These are phyloP conservation scores for Corinectria fuckeliana DNA, from an alignment of 2,329 filamentous ascomycete species.

Conservation along the genomic window DNA sequence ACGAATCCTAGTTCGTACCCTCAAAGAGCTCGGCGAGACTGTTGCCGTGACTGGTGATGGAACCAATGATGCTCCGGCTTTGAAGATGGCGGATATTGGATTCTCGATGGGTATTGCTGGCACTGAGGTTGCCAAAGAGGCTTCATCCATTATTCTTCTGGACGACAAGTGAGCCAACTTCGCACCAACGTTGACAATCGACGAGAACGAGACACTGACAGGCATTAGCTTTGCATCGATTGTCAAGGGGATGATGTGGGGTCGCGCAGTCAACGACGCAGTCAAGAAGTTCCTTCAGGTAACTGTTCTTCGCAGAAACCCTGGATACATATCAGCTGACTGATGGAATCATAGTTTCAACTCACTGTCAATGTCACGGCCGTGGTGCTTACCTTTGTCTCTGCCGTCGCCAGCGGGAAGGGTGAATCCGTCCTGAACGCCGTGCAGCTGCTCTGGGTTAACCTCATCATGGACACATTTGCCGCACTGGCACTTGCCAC, in stretches of 20 bases:
- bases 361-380: slow-evolving; percentile 70
- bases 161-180: slow-evolving; percentile 57
- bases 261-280: slow-evolving; percentile 67
- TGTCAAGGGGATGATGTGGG: slow-evolving; percentile 68
- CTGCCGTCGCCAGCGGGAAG: slow-evolving; percentile 58
- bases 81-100: slow-evolving; percentile 67
- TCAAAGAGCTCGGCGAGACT: slow-evolving; percentile 68
- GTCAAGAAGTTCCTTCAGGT: slow-evolving; percentile 69
- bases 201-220: slow-evolving; percentile 10
- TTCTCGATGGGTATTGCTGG: slow-evolving; percentile 71
- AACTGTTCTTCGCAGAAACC: slow-evolving; percentile 8
- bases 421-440: slow-evolving; percentile 63
- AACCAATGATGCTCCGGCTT: slow-evolving; percentile 66
- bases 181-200: background rate
- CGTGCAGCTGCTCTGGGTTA: slow-evolving; percentile 68
- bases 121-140: slow-evolving; percentile 68
- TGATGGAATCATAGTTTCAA: slow-evolving; percentile 54
- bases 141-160: slow-evolving; percentile 66
- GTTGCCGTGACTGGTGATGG: slow-evolving; percentile 67
- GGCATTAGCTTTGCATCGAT: slow-evolving; percentile 55
- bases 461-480: slow-evolving; percentile 70
- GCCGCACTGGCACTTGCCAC: slow-evolving; percentile 69
- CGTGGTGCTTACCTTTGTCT: slow-evolving; percentile 64
- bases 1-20: slow-evolving; percentile 64
- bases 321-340: background rate